A percentile compares a stretch with the other conserved stretches of the same genome.
These are phyloP conservation scores for Suillus cothurnatus DNA, from an alignment of 768 basidiomycete genomes.

Conservation along the genomic window DNA sequence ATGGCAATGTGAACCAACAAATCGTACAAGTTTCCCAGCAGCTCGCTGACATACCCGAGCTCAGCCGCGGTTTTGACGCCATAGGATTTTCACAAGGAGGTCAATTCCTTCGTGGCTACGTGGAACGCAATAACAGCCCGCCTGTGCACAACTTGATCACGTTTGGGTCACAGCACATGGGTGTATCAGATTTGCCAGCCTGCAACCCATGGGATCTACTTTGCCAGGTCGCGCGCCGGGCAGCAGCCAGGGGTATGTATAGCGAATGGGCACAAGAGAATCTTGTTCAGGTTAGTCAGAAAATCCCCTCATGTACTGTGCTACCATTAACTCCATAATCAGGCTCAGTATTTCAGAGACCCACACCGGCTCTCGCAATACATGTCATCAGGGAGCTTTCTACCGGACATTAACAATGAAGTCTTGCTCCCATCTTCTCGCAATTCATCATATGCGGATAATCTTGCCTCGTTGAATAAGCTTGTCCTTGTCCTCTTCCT, in stretches of 20 bases:
- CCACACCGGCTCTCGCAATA: slow-evolving; percentile 60
- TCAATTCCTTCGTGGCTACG: slow-evolving; percentile 85
- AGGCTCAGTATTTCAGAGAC: slow-evolving; percentile 91
- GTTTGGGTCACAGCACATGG: slow-evolving; percentile 89
- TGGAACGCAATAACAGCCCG: slow-evolving; percentile 73
- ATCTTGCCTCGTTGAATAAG: slow-evolving; percentile 61
- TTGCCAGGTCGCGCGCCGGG: slow-evolving; percentile 67
- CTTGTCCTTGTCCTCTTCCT: slow-evolving; percentile 77
- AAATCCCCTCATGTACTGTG: not conserved
- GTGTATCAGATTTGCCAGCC: slow-evolving; percentile 71
- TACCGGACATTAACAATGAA: slow-evolving; percentile 83
- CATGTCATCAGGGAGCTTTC: slow-evolving; percentile 61
- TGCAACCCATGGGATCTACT: slow-evolving; percentile 68
- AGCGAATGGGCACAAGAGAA: slow-evolving; percentile 75
- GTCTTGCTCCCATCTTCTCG: slow-evolving; percentile 40
- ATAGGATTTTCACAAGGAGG: slow-evolving; percentile 91
- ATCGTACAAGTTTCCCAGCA: slow-evolving; percentile 65
- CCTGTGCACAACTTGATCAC: slow-evolving; percentile 81
- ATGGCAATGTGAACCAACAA: slow-evolving; percentile 77
- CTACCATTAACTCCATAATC: slow-evolving; percentile 7
- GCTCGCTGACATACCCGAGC: slow-evolving; percentile 61
- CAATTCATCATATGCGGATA: slow-evolving; percentile 61
- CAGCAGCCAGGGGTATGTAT: slow-evolving; percentile 67
- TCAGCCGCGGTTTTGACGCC: slow-evolving; percentile 76
- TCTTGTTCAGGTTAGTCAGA: slow-evolving; percentile 60